Conservation (phyloP, 2,329 filamentous ascomycete species). For the Falciphora oryzae region DNA sequence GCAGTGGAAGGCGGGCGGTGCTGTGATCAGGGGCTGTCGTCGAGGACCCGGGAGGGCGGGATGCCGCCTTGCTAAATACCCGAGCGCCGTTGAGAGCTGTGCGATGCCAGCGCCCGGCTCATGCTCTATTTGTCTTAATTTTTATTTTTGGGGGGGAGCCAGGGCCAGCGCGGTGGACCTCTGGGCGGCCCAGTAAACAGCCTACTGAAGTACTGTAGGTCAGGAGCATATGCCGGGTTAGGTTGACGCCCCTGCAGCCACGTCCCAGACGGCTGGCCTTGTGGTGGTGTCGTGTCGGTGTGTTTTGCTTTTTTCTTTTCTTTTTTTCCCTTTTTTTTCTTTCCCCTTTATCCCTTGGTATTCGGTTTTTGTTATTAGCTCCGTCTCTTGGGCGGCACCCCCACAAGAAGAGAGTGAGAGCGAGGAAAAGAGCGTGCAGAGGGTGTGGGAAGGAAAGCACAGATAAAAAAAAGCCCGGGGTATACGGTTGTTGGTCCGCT, state of each 20-base stretch:
- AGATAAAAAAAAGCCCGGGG: background rate
- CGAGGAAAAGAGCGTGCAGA: background rate
- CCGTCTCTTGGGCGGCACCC: too few relatives aligned
- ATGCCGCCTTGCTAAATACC: conserved; percentile 1
- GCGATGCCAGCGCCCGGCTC: background rate
- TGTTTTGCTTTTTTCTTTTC: background rate
- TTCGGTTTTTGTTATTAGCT: background rate
- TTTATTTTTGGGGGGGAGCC: background rate
- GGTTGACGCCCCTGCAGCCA: background rate
- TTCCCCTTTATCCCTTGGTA: background rate
- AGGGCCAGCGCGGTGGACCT: background rate
- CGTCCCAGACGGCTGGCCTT: background rate
- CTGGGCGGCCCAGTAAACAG: background rate
- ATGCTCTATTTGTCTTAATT: background rate
- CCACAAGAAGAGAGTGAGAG: background rate
- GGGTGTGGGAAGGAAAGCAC: background rate
- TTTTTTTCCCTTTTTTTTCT: background rate
- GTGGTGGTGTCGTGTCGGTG: background rate
- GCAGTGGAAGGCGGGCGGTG: too few relatives aligned
- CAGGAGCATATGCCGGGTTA: background rate
- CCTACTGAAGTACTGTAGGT: background rate
- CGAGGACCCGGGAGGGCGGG: background rate
- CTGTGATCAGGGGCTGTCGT: background rate
- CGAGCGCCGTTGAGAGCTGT: background rate
- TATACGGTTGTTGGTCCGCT: background rate